Conservation (phyloP, 371 early-diverging fungal genomes). For the Zopfochytrium polystomum region DNA sequence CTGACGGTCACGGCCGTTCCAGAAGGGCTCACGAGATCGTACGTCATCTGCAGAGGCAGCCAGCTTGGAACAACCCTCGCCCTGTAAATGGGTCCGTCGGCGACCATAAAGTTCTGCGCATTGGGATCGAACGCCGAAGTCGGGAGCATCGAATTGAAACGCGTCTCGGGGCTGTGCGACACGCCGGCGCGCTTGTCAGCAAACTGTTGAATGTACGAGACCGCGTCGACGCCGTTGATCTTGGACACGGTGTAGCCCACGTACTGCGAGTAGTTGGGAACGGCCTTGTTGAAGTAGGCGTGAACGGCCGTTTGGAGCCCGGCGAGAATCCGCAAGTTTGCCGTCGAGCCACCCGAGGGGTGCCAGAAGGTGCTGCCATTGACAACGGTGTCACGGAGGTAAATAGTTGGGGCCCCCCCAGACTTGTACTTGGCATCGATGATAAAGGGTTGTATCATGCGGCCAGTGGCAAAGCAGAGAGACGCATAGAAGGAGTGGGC, state of each 20-base stretch:
- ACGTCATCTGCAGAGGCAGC: background rate
- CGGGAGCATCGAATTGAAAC: conserved; percentile 17
- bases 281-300: background rate
- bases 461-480: background rate
- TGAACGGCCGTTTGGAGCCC: background rate
- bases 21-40: background rate
- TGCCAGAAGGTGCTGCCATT: background rate
- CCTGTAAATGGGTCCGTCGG: background rate
- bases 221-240: conserved; percentile 17
- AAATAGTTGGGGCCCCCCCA: background rate
- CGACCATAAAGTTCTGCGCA: background rate
- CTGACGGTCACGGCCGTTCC: background rate
- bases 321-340: background rate
- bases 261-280: too few relatives aligned
- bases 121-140: background rate
- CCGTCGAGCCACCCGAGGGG: background rate
- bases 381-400: background rate
- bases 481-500: conserved; percentile 11
- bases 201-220: conserved; percentile 14
- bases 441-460: background rate
- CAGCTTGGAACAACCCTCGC: background rate
- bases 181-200: conserved; percentile 11
- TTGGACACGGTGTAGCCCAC: background rate
- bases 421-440: background rate
- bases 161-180: conserved; percentile 22